Conservation (phyloP, 805 yeast genomes). For the Hemisphaericaspora nanyangensis region DNA sequence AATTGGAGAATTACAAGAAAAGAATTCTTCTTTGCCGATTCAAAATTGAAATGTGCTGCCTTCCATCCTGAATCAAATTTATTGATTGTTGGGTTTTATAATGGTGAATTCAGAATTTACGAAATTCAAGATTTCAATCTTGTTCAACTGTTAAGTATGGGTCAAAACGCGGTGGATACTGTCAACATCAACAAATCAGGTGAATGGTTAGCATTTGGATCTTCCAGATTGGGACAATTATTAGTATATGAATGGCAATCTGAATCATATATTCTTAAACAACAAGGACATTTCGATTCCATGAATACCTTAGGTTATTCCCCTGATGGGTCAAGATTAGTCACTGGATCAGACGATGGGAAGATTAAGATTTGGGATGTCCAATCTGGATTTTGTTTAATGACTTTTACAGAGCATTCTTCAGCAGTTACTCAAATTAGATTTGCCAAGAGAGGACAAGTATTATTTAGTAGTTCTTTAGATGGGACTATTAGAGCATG, state of each 20-base stretch:
- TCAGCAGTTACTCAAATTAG: slow-evolving; percentile 84
- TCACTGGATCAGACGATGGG: slow-evolving; percentile 96
- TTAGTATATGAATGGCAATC: slow-evolving; percentile 99
- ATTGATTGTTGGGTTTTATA: slow-evolving; percentile 82
- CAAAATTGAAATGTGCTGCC: slow-evolving; percentile 73
- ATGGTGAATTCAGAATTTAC: slow-evolving; percentile 88
- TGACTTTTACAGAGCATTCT: slow-evolving; percentile 87
- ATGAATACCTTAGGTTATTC: slow-evolving; percentile 82
- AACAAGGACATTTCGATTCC: slow-evolving; percentile 95
- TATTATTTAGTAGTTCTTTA: slow-evolving; percentile 82
- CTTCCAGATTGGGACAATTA: slow-evolving; percentile 85
- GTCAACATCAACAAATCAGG: slow-evolving; percentile 79
- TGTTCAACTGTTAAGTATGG: slow-evolving; percentile 86
- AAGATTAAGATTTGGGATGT: slow-evolving; percentile 96
- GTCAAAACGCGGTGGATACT: slow-evolving; percentile 82
- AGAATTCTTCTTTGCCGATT: slow-evolving; percentile 68
- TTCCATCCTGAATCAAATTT: slow-evolving; percentile 72
- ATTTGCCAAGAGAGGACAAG: slow-evolving; percentile 88
- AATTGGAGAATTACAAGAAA: slow-evolving; percentile 84
- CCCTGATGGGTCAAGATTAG: slow-evolving; percentile 89
- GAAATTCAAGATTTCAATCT: slow-evolving; percentile 78
- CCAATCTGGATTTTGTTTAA: slow-evolving; percentile 84
- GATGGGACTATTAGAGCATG: slow-evolving; percentile 98
- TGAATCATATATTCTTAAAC: slow-evolving; percentile 90
- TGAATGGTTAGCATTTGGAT: slow-evolving; percentile 97